Conservation (phyloP, 1,139 yeast genomes). For the Dujonia santamariae region DNA sequence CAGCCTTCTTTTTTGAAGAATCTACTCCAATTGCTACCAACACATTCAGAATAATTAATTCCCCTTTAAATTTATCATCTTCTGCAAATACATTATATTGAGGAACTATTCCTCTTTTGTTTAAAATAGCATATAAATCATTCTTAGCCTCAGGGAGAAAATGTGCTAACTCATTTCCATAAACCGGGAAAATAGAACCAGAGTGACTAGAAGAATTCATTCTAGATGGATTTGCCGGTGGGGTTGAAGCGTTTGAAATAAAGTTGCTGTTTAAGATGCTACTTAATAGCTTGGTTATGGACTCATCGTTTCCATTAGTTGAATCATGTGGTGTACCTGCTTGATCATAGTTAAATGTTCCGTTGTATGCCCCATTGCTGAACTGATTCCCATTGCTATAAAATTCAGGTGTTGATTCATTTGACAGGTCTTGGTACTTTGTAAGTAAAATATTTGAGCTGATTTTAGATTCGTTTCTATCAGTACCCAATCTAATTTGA, state of each 20-base stretch:
- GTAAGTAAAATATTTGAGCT: slow-evolving; percentile 9
- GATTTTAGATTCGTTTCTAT: slow-evolving; percentile 44
- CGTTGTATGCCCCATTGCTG: no score
- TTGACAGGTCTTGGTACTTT: slow-evolving; percentile 4
- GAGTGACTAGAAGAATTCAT: neutral
- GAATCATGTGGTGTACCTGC: no score
- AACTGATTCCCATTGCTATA: no score
- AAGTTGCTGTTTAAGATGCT: no score
- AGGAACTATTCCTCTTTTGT: slow-evolving; percentile 40
- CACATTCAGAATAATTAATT: slow-evolving; percentile 33
- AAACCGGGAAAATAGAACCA: slow-evolving; percentile 23
- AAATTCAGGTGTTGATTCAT: neutral
- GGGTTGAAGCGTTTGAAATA: no score
- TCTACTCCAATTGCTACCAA: slow-evolving; percentile 39
- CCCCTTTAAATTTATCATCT: slow-evolving; percentile 31
- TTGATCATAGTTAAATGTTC: no score
- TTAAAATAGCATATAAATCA: slow-evolving; percentile 41
- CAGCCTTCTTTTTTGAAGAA: slow-evolving; percentile 40
- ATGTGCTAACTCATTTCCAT: slow-evolving; percentile 22
- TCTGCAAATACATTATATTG: slow-evolving; percentile 33
- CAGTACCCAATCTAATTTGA: slow-evolving; percentile 56
- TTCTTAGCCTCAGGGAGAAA: slow-evolving; percentile 38
- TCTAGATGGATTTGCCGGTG: neutral
- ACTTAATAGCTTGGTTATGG: no score
- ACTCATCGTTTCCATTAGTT: no score